These are phyloP conservation scores for Suillus hirtellus DNA, from an alignment of 768 basidiomycete genomes.

Conservation along the genomic window DNA sequence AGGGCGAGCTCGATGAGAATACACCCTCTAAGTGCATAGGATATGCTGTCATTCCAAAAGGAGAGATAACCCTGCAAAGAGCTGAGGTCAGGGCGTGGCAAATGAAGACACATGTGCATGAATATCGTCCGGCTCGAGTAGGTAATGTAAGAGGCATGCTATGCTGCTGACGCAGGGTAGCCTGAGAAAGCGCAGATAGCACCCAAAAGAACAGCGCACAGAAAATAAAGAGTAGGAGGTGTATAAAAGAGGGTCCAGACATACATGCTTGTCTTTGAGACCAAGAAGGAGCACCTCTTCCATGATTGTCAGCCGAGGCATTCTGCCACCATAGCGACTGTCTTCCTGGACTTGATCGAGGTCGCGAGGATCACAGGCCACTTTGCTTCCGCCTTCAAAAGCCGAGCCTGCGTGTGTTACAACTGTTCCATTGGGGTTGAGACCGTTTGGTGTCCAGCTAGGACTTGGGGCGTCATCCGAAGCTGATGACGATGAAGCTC, in stretches of 20 bases:
- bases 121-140: background rate
- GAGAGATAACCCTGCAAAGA: slow-evolving; percentile 80
- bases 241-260: slow-evolving; percentile 24
- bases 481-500: slow-evolving; percentile 37
- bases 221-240: slow-evolving; percentile 8
- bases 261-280: slow-evolving; percentile 93
- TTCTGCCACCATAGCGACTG: slow-evolving; percentile 62
- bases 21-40: slow-evolving; percentile 97
- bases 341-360: slow-evolving; percentile 71
- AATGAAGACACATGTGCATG: background rate
- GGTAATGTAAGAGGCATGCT: background rate
- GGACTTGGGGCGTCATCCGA: slow-evolving; percentile 39
- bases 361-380: slow-evolving; percentile 94
- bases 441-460: slow-evolving; percentile 31
- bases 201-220: slow-evolving; percentile 11
- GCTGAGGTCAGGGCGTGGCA: slow-evolving; percentile 1
- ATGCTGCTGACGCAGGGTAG: slow-evolving; percentile 20
- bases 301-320: slow-evolving; percentile 90
- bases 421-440: slow-evolving; percentile 29
- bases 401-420: slow-evolving; percentile 74
- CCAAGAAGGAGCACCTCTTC: slow-evolving; percentile 95
- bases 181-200: slow-evolving; percentile 4
- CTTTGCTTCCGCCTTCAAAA: slow-evolving; percentile 81
- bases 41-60: slow-evolving; percentile 99
- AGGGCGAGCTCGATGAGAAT: slow-evolving; percentile 97